Evolutionary conservation across 176 grass and related monocot species (phyloP).

Genomic region (Miscanthus lutarioriparius): DNA sequence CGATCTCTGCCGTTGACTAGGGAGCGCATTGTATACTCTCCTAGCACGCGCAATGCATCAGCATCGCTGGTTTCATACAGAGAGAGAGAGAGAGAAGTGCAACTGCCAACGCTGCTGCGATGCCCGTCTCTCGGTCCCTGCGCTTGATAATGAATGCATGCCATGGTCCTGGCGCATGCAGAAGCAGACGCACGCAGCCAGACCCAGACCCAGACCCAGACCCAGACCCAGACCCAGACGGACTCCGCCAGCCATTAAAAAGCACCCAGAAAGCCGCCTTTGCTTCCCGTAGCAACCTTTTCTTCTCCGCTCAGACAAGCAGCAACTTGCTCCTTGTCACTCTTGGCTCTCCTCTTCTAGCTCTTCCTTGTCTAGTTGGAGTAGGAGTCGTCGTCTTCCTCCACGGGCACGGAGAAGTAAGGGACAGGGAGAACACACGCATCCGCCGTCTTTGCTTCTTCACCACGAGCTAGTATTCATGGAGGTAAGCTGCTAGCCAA

Average conservation of each 20-base stretch:
- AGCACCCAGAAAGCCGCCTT: constrained; percentile 1
- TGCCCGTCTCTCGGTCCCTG: not conserved
- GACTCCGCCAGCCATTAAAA: constrained; percentile 8
- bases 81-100: too few relatives aligned
- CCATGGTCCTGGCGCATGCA: constrained; percentile 4
- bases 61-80: too few relatives aligned
- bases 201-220: too few relatives aligned
- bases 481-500: constrained; percentile 15
- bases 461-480: not conserved
- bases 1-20: too few relatives aligned
- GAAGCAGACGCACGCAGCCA: not conserved
- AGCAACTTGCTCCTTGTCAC: not conserved
- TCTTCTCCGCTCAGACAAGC: too few relatives aligned
- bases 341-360: not conserved
- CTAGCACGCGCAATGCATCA: too few relatives aligned
- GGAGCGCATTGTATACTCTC: too few relatives aligned
- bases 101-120: too few relatives aligned
- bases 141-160: not conserved
- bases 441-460: not conserved
- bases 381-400: not conserved
- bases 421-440: not conserved
- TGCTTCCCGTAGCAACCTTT: not conserved
- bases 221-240: too few relatives aligned
- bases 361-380: not conserved
- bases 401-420: not conserved